Percentiles rank a stretch among this genome's conserved stretches.
phyloP scores from a whole-genome alignment of 1,284 basidiomycete species.

The Athelia psychrophila region DNA sequence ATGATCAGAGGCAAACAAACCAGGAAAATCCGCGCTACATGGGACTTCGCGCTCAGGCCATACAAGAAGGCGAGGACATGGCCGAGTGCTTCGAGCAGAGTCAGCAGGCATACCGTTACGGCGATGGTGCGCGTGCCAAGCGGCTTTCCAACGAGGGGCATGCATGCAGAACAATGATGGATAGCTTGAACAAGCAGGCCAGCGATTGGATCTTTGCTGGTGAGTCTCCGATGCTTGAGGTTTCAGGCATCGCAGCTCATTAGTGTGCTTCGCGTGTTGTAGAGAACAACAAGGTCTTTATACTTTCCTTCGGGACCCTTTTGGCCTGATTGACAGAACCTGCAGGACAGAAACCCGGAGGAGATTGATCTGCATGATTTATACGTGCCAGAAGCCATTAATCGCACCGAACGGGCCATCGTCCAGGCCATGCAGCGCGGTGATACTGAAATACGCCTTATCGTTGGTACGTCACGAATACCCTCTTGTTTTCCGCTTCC shows the following conservation, averaged over 20 bases:
- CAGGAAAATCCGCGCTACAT: slow-evolving; percentile 70
- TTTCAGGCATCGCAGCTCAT: slow-evolving; percentile 3
- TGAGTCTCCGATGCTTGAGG: slow-evolving; percentile 28
- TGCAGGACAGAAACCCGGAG: slow-evolving; percentile 63
- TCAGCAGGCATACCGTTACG: slow-evolving; percentile 63
- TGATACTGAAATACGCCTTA: slow-evolving; percentile 73
- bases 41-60: slow-evolving; percentile 69
- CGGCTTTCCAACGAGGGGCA: slow-evolving; percentile 84
- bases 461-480: slow-evolving; percentile 69
- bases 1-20: slow-evolving; percentile 67
- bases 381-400: slow-evolving; percentile 91
- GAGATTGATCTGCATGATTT: slow-evolving; percentile 90
- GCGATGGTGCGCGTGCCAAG: slow-evolving; percentile 83
- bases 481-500: not conserved
- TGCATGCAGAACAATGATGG: slow-evolving; percentile 78
- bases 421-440: slow-evolving; percentile 65
- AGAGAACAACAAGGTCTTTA: slow-evolving; percentile 80
- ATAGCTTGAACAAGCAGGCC: slow-evolving; percentile 81
- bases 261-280: not conserved
- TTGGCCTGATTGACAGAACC: not conserved
- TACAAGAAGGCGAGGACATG: slow-evolving; percentile 75
- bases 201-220: slow-evolving; percentile 87
- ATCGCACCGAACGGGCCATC: slow-evolving; percentile 67
- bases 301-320: slow-evolving; percentile 1
- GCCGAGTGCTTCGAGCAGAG: slow-evolving; percentile 62